phyloP scores from a whole-genome alignment of 257 asterid species.

The Solanum neorickii region DNA sequence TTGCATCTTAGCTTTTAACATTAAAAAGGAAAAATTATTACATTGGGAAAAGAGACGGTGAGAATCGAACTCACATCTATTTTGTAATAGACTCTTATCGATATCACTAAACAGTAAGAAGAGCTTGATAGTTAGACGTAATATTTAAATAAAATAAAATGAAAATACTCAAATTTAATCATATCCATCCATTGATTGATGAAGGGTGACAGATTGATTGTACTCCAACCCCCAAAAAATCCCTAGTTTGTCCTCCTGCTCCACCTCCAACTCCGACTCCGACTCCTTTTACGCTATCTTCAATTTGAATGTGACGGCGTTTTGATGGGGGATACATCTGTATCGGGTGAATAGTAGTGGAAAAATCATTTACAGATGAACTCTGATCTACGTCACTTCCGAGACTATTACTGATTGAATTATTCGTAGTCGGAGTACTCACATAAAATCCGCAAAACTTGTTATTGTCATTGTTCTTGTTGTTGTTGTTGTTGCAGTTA shows the following conservation, averaged over 20 bases:
- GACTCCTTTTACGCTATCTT: slow-evolving; percentile 29
- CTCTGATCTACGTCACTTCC: slow-evolving; percentile 31
- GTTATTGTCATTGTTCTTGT: slow-evolving; percentile 9
- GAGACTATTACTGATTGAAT: slow-evolving; percentile 18
- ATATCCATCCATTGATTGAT: slow-evolving; percentile 76
- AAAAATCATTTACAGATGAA: slow-evolving; percentile 25
- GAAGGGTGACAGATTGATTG: slow-evolving; percentile 72
- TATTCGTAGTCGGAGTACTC: slow-evolving; percentile 5
- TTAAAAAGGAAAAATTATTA: background rate
- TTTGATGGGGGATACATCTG: slow-evolving; percentile 48
- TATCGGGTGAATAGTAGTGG: slow-evolving; percentile 14
- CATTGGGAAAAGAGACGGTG: background rate
- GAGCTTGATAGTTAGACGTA: background rate
- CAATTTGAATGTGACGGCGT: slow-evolving; percentile 29
- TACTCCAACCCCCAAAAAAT: slow-evolving; percentile 86
- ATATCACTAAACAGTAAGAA: background rate
- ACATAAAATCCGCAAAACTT: slow-evolving; percentile 34
- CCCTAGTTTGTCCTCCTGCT: slow-evolving; percentile 74
- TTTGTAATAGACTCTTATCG: background rate
- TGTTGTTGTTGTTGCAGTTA: background rate
- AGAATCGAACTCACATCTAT: background rate
- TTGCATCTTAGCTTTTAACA: slow-evolving; percentile 4
- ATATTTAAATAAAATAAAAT: background rate
- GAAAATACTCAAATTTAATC: slow-evolving; percentile 7
- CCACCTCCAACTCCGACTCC: slow-evolving; percentile 12